A percentile compares a stretch with the other conserved stretches of the same genome.
These are phyloP conservation scores for Heliophila coronopifolia DNA, from an alignment of 441 rosid genomes.

Conservation along the genomic window DNA sequence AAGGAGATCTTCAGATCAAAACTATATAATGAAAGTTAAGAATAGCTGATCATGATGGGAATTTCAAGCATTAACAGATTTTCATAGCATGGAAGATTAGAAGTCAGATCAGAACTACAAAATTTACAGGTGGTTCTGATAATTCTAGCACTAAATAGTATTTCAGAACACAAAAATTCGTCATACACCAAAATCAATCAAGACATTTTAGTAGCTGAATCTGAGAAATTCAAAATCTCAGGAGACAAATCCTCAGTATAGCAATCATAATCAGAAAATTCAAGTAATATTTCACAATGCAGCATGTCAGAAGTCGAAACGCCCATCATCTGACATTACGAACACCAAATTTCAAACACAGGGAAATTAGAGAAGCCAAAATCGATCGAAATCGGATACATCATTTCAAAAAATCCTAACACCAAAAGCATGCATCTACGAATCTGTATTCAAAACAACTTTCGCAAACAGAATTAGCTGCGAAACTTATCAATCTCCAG, in stretches of 20 bases:
- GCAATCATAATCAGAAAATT: not conserved
- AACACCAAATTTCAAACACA: no score
- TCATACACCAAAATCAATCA: slow-evolving; percentile 9
- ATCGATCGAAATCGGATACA: slow-evolving; percentile 1
- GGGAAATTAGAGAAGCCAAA: not conserved
- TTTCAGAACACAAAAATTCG: not conserved
- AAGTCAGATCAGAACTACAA: not conserved
- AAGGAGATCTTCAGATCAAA: slow-evolving; percentile 2
- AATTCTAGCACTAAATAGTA: not conserved
- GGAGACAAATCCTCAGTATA: not conserved
- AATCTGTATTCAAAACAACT: not conserved
- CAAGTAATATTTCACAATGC: slow-evolving; percentile 8
- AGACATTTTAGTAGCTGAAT: not conserved
- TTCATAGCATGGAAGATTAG: not conserved
- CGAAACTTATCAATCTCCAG: slow-evolving; percentile 11
- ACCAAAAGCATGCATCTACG: slow-evolving; percentile 17
- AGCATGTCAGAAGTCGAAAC: not conserved
- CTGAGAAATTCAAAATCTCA: slow-evolving; percentile 2
- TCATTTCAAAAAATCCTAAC: not conserved
- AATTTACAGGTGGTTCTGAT: not conserved
- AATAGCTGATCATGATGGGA: not conserved
- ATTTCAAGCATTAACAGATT: not conserved
- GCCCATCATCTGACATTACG: not conserved
- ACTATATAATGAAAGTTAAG: not conserved
- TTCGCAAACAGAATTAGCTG: not conserved